Evolutionary conservation across 345 rosid genomes (phyloP).

Genomic region (Cardamine occulta): DNA sequence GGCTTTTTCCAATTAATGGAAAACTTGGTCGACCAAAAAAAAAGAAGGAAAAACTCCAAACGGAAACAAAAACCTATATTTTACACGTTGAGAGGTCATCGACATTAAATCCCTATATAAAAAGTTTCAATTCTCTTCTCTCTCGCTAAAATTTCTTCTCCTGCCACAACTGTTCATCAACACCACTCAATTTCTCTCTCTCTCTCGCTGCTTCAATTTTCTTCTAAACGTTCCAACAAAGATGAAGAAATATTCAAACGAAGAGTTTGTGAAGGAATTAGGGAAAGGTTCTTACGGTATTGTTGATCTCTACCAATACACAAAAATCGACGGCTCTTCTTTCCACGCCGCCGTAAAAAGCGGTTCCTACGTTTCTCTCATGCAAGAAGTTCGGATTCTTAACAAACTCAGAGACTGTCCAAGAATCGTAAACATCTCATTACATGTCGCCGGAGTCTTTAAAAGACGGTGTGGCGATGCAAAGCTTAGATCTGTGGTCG

Average conservation of each 20-base stretch:
- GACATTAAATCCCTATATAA: no score
- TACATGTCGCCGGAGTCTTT: constrained; percentile 32
- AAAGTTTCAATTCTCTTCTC: no score
- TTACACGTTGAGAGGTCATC: no score
- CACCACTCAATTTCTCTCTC: no score
- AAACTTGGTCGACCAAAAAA: no score
- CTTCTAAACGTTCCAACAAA: no score
- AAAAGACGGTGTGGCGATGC: neutral
- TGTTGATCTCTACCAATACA: neutral
- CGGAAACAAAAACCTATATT: no score
- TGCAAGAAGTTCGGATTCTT: neutral
- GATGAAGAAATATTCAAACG: neutral
- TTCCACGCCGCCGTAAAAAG: constrained; percentile 11
- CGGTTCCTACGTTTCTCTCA: neutral
- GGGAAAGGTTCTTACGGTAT: neutral
- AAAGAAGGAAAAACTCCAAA: no score
- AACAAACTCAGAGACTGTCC: neutral
- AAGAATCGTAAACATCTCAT: neutral
- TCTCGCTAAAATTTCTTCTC: no score
- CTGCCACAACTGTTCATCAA: no score
- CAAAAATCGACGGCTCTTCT: neutral
- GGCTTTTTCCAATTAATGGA: no score
- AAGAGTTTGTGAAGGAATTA: neutral
- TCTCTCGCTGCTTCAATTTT: no score
- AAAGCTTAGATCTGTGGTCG: constrained; percentile 32